Base-by-base conservation (phyloP, 2,329 filamentous ascomycete genomes). In the Exophiala spinifera region DNA sequence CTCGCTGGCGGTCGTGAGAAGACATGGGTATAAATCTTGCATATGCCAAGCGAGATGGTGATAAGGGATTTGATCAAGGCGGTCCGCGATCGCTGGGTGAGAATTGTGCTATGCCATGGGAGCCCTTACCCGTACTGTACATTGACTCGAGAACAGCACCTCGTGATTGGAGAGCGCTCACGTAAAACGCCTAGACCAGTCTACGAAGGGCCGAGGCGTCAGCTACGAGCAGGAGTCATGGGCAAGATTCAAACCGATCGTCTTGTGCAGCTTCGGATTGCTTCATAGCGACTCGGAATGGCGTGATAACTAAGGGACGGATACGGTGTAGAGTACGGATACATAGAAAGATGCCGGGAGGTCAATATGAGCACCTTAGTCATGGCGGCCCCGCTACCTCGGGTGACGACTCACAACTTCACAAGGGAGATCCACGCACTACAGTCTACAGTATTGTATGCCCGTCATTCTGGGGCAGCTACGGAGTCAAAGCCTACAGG, bases 21-120 rank as follows among this genome's bases (percentile, higher is more conserved):
- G 54, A 33, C 57, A 60, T 57, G 37, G 40, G 43, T 47, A 48
- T 20, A 53, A 48, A 47, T 4, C 21, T 33, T 42, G 11, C 23
- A 21, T 25, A 28, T 13, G 17, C 15, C 20, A 20, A 47, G 34
- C 31, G 34, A 23, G 13, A 25, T 20, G n/a, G 14, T 19, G 33
- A 17, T 23, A 39, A 49, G 31, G 19, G 33, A 4, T 28, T 34
- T 7, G 33, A 20, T 47, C 19, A 21, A 25, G 42, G n/a, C 42
- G n/a, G 42, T 25, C 21, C 21, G n/a, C 42, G 19, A 25, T 44
- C 20, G 7, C 28, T 34, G 19, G 15, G 23, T 31, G 45, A 11
- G 13, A 15, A 7, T 39, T 11, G 46, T 19, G 13, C 19, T 36
- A 17, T 10, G n/a, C 13, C 31, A 39, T 44, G 20, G n/a, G n/a